Conservation (phyloP, 2,329 filamentous ascomycete species). For the Monosporascus cannonballus region DNA sequence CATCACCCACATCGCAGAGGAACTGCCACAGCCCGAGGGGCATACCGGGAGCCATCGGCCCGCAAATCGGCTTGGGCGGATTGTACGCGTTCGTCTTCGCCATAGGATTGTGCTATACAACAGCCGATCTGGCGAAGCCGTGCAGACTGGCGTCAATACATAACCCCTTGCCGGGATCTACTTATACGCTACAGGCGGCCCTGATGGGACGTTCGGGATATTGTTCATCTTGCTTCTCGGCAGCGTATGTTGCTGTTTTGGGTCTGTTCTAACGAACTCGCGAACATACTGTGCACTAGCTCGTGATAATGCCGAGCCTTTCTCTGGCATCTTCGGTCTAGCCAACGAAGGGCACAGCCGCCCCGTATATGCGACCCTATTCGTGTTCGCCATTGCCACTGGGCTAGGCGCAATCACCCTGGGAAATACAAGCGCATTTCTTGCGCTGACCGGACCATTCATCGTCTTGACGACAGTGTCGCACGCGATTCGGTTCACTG, state of each 20-base stretch:
- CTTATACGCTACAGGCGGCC: constrained; percentile 44
- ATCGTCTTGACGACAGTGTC: constrained; percentile 50
- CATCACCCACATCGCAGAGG: constrained; percentile 56
- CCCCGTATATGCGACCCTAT: constrained; percentile 52
- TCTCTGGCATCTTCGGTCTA: constrained; percentile 43
- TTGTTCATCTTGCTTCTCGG: constrained; percentile 51
- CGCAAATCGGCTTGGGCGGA: constrained; percentile 41
- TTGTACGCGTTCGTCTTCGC: constrained; percentile 45
- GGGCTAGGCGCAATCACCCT: constrained; percentile 51
- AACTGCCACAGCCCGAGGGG: constrained; percentile 45
- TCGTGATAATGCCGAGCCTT: constrained; percentile 55
- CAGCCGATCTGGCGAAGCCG: constrained; percentile 47
- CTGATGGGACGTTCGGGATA: constrained; percentile 48
- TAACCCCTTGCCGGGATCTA: constrained; percentile 62
- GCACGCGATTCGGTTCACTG: constrained; percentile 41
- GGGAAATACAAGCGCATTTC: constrained; percentile 48
- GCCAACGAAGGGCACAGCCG: constrained; percentile 51
- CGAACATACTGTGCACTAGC: constrained; percentile 47
- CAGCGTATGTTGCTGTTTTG: constrained; percentile 40
- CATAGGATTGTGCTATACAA: constrained; percentile 46
- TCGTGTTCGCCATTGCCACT: constrained; percentile 44
- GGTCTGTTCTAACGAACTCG: constrained; percentile 44
- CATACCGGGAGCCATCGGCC: constrained; percentile 43
- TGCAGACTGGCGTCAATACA: constrained; percentile 43
- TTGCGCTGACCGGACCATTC: constrained; percentile 52